These are phyloP conservation scores for Colletotrichum brevisporum DNA, from an alignment of 2,329 filamentous ascomycete species.

Conservation along the genomic window DNA sequence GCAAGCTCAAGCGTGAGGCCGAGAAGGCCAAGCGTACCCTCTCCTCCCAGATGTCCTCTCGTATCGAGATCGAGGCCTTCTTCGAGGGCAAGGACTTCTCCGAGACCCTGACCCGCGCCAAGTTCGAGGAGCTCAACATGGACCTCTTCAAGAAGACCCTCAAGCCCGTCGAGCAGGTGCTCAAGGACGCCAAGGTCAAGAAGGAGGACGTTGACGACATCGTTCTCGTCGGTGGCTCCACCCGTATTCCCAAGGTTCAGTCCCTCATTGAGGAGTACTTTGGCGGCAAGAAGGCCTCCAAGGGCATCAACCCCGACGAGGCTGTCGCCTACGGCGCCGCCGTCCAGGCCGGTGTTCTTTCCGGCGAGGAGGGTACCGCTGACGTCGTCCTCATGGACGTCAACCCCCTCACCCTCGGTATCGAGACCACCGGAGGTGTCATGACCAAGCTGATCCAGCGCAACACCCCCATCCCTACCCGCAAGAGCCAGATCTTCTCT, in stretches of 20 bases:
- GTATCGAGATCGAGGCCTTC: conserved; percentile 98
- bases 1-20: conserved; percentile 99
- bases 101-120: conserved; percentile 97
- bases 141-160: conserved; percentile 99
- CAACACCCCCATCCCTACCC: conserved; percentile 94
- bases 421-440: conserved; percentile 96
- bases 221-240: conserved; percentile 97
- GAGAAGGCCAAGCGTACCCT: conserved; percentile 99
- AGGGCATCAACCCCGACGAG: conserved; percentile 99
- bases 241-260: conserved; percentile 96
- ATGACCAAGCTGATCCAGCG: conserved; percentile 98
- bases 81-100: conserved; percentile 98
- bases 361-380: conserved; percentile 86
- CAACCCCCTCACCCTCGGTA: conserved; percentile 95
- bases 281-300: conserved; percentile 94
- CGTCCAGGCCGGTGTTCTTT: conserved; percentile 95
- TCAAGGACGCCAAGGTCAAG: conserved; percentile 98
- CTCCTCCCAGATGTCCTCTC: conserved; percentile 92
- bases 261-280: conserved; percentile 96
- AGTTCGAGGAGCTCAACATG: conserved; percentile 99
- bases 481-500: conserved; percentile 98
- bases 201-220: conserved; percentile 97
- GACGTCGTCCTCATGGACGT: conserved; percentile 95
- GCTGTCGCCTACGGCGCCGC: conserved; percentile 98
- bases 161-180: conserved; percentile 98